Evolutionary conservation across 73 alveolate species (phyloP), one percentile per base, ranked within the genome.

Genomic region (Tetrahymena thermophila): DNA sequence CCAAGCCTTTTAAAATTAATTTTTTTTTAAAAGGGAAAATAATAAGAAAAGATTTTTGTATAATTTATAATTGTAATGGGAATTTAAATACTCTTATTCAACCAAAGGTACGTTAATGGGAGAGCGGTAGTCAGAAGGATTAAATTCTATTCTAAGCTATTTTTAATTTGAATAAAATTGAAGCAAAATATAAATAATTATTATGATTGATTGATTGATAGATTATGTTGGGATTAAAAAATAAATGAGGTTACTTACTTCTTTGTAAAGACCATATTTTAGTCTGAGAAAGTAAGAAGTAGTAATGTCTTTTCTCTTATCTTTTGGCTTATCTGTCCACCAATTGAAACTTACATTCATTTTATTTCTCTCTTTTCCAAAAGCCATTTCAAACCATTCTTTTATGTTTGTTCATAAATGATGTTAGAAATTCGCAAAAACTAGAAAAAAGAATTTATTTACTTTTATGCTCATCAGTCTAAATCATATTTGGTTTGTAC

Each of bases 371-470:
- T 85, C 85, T 17, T 35, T 89, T 28, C 97, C 97, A 93, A 85
- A 95, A 15, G 97, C 97, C 85, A 85, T 56, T 55, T 95, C 94
- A 93, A 55, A 95, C 97, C 97, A 95, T 44, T 43, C 96, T 94
- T 56, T 85, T 37, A 10, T 37, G 11, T 14, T 10, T 8, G 4
- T 34, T 21, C 23, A 71, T 28, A n/a, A 28, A 23, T 28, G 11
- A 4, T 71, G n/a, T 71, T 19, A 71, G 4, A n/a, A 71, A 71
- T 31, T 19, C 37, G 11, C 37, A n/a, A 19, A 31, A 71, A 28
- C 40, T 5, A n/a, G 1, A 7, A 56, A 3, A 50, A 50, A 50
- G 0, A 11, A 21, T 4, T 23, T 11, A 71, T 28, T 71, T 71
- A 71, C 89, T 71, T 71, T 71, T 71, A 71, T 71, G 89, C 89